Percentiles rank a stretch among this genome's conserved stretches.
phyloP scores from a whole-genome alignment of 148 eudicot species.

The Vaccinium vitisidaea region DNA sequence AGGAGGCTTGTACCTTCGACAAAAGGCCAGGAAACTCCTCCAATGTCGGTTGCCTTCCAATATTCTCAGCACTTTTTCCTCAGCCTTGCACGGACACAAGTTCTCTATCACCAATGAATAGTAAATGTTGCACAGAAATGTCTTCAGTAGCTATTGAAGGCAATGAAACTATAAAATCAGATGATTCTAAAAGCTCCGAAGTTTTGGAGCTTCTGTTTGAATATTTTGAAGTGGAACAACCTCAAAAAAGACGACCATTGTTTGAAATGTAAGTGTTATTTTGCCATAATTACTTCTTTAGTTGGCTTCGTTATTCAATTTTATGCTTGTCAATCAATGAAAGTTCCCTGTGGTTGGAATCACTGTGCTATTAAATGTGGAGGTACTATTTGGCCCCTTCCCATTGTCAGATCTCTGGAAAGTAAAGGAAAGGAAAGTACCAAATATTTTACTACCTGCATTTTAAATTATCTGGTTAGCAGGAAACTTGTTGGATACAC shows the following conservation, averaged over 20 bases:
- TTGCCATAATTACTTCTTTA: neutral
- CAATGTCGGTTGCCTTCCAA: constrained; percentile 8
- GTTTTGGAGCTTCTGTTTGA: constrained; percentile 45
- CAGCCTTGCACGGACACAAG: constrained; percentile 18
- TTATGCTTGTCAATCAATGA: neutral
- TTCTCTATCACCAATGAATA: constrained; percentile 8
- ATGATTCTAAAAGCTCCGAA: constrained; percentile 13
- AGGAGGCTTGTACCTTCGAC: neutral
- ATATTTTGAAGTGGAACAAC: constrained; percentile 57
- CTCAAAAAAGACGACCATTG: constrained; percentile 43
- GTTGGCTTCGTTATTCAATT: neutral
- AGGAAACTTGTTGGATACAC: neutral
- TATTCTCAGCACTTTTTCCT: constrained; percentile 26
- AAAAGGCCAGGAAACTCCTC: constrained; percentile 2
- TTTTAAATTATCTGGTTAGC: neutral
- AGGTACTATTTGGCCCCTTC: neutral
- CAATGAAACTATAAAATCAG: neutral
- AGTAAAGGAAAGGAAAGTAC: neutral
- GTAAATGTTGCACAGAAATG: neutral
- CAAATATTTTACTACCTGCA: neutral
- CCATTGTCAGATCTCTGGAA: neutral
- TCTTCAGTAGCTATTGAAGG: constrained; percentile 6
- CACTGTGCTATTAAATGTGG: neutral
- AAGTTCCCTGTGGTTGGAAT: neutral
- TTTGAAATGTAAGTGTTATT: constrained; percentile 37